These are phyloP conservation scores for Triangularia setosa DNA, from an alignment of 2,329 filamentous ascomycete species.

Conservation along the genomic window DNA sequence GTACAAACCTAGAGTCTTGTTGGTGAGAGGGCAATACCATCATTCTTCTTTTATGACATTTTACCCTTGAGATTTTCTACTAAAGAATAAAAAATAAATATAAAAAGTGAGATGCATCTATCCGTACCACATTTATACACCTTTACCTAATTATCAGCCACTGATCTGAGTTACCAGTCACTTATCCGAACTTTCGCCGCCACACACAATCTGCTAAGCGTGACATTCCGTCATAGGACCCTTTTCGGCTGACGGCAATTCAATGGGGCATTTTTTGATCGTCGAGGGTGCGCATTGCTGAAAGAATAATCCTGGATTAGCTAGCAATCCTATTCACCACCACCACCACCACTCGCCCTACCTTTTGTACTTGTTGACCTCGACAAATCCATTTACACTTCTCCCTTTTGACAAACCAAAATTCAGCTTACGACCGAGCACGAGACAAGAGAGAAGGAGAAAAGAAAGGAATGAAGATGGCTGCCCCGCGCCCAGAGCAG, in stretches of 20 bases:
- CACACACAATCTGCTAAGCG: background rate
- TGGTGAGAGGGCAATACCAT: no score
- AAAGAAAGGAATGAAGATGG: background rate
- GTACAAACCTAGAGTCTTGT: background rate
- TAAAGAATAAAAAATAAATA: no score
- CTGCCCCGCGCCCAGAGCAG: constrained; percentile 46
- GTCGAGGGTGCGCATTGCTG: background rate
- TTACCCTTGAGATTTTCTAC: no score
- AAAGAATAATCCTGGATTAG: background rate
- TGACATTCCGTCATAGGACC: background rate
- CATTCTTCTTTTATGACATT: no score
- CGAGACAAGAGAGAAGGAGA: background rate
- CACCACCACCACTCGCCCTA: background rate
- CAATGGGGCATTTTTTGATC: background rate
- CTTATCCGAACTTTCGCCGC: background rate
- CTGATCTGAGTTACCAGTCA: background rate
- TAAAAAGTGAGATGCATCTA: no score
- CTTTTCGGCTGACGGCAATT: background rate
- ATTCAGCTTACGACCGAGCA: background rate
- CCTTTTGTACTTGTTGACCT: background rate
- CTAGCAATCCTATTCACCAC: background rate
- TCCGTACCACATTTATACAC: background rate
- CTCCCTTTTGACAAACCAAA: background rate
- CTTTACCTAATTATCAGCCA: background rate
- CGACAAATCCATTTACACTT: background rate